phyloP scores from a whole-genome alignment of 2,329 filamentous ascomycete species.

The Xylaria sp. region DNA sequence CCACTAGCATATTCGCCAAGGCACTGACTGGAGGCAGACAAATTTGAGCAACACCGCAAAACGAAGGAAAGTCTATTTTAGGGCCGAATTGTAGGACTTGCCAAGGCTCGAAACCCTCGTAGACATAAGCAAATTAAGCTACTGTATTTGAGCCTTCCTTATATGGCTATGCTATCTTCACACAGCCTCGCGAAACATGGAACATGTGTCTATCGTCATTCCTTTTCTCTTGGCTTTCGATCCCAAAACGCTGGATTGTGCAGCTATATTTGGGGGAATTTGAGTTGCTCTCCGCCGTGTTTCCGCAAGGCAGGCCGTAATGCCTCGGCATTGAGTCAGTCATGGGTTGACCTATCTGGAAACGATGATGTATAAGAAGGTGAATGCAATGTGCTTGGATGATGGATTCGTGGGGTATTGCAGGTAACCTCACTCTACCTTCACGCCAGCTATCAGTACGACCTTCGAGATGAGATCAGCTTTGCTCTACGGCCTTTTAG shows the following conservation, averaged over 20 bases:
- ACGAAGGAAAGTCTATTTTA: conserved; percentile 8
- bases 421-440: conserved; percentile 3
- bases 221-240: conserved; percentile 27
- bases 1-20: conserved; percentile 15
- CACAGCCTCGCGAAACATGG: conserved; percentile 20
- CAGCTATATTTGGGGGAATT: conserved; percentile 29
- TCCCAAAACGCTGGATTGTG: conserved; percentile 9
- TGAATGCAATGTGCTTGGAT: neutral
- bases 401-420: neutral
- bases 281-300: conserved; percentile 19
- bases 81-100: conserved; percentile 22
- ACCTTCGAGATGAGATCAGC: conserved; percentile 32
- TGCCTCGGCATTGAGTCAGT: neutral
- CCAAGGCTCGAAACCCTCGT: conserved; percentile 22
- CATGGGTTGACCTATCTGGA: neutral
- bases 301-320: conserved; percentile 5
- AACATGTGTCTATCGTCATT: conserved; percentile 28
- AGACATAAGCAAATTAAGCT: conserved; percentile 1
- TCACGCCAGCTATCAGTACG: neutral
- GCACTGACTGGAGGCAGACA: neutral
- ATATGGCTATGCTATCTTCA: conserved; percentile 24
- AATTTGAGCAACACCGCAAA: neutral
- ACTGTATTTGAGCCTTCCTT: conserved; percentile 17
- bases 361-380: conserved; percentile 28
- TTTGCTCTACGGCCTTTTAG: conserved; percentile 28